Evolutionary conservation across 805 yeast genomes (phyloP), one percentile per base, ranked within the genome.

Genomic region (Nadsonia fulvescens): DNA sequence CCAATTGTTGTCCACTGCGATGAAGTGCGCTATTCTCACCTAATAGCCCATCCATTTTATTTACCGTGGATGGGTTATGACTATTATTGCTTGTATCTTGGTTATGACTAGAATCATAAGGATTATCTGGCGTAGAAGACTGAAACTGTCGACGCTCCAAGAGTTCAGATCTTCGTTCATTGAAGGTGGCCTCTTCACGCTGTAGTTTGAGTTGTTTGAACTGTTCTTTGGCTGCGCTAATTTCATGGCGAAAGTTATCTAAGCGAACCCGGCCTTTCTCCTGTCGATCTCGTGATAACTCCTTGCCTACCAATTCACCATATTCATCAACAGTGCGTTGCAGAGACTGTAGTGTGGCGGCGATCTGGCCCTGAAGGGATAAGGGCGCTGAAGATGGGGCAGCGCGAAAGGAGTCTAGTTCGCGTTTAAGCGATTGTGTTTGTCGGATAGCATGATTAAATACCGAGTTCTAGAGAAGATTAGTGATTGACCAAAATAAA

Each of bases 371-470:
- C 40, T 73, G 82, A 8, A 75, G 45, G 1, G 93, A 70, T 30
- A 77, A 54, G 12, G 91, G 89, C 1, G 91, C 64, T 3, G 70
- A 61, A 9, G 66, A 59, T 6, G 78, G 59, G 33, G 73, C 67
- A 23, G 59, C 53, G 3, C 51, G 43, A 37, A 86, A 72, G 27
- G 56, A 50, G 11, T 63, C 57, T 25, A 86, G 51, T 39, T 82
- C 94, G 33, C 65, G 64, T 32, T 70, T 64, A 27, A 86, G 53
- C 14, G 70, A 59, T 39, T 68, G 78, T 15, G 81, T 67, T 49
- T 83, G 94, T 48, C 79, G 81, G 29, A 76, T 60, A 6, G 93
- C 94, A 48, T 79, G 92, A 52, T 79, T 86, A 53, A 74, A 81
- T 27, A 83, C 58, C 14, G 93, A 71, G 52, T 82, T 83, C 96